Conservation (phyloP, 305 asterid species). For the Fraxinus latifolia region DNA sequence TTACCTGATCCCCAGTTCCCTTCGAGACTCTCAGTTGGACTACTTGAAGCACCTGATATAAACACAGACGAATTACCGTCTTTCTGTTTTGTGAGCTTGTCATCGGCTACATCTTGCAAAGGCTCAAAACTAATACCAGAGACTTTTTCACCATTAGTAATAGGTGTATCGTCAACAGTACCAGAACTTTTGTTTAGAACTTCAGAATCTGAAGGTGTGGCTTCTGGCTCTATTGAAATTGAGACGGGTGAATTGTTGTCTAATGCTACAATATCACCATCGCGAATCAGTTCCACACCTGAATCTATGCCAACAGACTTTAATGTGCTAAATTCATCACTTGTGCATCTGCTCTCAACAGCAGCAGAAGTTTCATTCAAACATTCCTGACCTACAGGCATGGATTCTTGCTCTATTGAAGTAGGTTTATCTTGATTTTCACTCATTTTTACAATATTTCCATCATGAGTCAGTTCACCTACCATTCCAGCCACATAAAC, state of each 20-base stretch:
- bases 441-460: not conserved
- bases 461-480: slow-evolving; percentile 26
- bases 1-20: slow-evolving; percentile 87
- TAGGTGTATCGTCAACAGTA: slow-evolving; percentile 23
- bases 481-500: slow-evolving; percentile 13
- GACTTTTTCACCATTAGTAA: slow-evolving; percentile 21
- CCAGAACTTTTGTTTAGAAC: slow-evolving; percentile 27
- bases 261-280: slow-evolving; percentile 19
- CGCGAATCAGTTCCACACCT: slow-evolving; percentile 18
- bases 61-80: slow-evolving; percentile 35
- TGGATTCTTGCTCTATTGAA: slow-evolving; percentile 17
- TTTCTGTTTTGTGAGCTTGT: slow-evolving; percentile 31
- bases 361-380: slow-evolving; percentile 21
- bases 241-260: slow-evolving; percentile 26
- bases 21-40: slow-evolving; percentile 65
- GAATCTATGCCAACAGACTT: slow-evolving; percentile 15
- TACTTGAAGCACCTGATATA: slow-evolving; percentile 36
- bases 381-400: slow-evolving; percentile 9
- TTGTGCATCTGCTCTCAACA: slow-evolving; percentile 19
- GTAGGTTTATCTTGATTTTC: slow-evolving; percentile 27
- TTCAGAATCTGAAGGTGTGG: slow-evolving; percentile 25
- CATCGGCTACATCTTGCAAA: slow-evolving; percentile 35
- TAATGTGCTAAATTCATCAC: slow-evolving; percentile 9
- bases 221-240: slow-evolving; percentile 13
- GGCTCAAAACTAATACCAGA: slow-evolving; percentile 23